Base-by-base conservation (phyloP, 805 yeast species). In the Zygosaccharomyces gambellarensis region DNA sequence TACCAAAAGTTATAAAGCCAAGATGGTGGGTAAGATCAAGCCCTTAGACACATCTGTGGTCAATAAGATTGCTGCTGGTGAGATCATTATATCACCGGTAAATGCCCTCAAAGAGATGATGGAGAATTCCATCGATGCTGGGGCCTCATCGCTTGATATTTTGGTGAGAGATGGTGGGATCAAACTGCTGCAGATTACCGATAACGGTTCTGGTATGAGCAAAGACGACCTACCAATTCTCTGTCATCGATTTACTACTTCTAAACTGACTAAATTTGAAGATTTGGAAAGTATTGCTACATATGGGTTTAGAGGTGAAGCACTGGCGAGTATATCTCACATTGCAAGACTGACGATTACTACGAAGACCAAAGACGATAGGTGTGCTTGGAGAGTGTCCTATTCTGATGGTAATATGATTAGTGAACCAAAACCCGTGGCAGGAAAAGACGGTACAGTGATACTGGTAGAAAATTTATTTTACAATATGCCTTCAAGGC, bases 271-370 rank as follows among this genome's bases (percentile, higher is more conserved):
- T 0, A 74, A 69, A 7, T 92, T 86, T 63, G 92, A 87, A 45
- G 99, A 94, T 64, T 74, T 94, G 50, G 71, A 72, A 44, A 65
- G 75, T 3, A 79, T 94, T 22, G 71, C 78, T 21, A 90, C 98
- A 0, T 89, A 89, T 65, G 99, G 99, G 4, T 94, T 94, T 64
- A 75, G 99, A 48, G 99, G 99, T 12, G 99, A 94, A 67, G 99
- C 99, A 0, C 72, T 94, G 43, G 97, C 98, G 1, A 83, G 94
- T 62, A 90, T 94, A 6, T 89, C 97, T 0, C 97, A 92, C 61
- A 84, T 94, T 19, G 77, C 97, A 0, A 84, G 90, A 50, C 71
- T 94, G 1, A 76, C 88, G 0, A 95, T 94, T 5, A 76, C 83
- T 1, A 87, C 97, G 0, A 90, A 87, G 66, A 80, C 86, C 0